phyloP scores from a whole-genome alignment of 2,329 filamentous ascomycete species.

The Aspergillus phoenicis region DNA sequence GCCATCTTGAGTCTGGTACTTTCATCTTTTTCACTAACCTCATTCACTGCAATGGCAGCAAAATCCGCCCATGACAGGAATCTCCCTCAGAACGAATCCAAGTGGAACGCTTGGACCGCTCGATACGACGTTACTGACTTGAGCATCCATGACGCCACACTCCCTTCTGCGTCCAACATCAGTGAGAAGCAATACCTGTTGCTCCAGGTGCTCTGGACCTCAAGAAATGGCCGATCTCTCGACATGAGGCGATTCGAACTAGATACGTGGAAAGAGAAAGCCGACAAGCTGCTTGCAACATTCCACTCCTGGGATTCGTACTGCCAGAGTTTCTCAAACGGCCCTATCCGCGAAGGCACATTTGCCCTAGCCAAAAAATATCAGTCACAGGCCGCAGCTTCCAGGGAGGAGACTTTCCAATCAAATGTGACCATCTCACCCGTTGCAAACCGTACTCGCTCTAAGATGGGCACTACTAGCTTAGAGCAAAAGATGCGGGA shows the following conservation, averaged over 20 bases:
- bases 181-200: background rate
- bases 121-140: too few relatives aligned
- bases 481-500: background rate
- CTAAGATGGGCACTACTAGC: too few relatives aligned
- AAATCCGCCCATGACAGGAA: too few relatives aligned
- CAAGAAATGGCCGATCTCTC: too few relatives aligned
- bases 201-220: background rate
- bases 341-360: background rate
- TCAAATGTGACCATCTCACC: background rate
- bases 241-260: background rate
- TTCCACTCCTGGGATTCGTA: background rate
- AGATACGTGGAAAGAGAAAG: background rate
- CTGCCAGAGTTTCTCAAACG: background rate
- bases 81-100: too few relatives aligned
- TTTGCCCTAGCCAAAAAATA: constrained; percentile 3
- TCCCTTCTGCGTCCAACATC: too few relatives aligned
- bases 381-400: background rate
- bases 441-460: too few relatives aligned
- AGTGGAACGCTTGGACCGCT: too few relatives aligned
- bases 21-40: too few relatives aligned
- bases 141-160: too few relatives aligned
- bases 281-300: background rate
- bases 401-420: background rate
- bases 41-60: too few relatives aligned
- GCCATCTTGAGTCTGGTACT: too few relatives aligned